A percentile compares a stretch with the other conserved stretches of the same genome.
Conservation (phyloP, 164 flowering plant species). For the Magnolia sinica region DNA sequence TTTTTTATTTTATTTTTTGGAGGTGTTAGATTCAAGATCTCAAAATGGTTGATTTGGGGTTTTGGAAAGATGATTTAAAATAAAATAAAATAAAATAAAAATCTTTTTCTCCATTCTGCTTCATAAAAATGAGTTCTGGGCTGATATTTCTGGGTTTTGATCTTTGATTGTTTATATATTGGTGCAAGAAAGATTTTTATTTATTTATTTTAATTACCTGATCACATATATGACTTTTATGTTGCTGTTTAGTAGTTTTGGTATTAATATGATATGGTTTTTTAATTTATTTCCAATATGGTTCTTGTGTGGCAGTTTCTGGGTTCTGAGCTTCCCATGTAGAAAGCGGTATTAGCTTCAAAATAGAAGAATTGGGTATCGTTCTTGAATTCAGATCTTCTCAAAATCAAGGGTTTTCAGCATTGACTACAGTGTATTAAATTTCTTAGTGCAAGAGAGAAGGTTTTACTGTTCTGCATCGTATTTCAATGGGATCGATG, state of each 20-base stretch:
- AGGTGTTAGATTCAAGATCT: not conserved
- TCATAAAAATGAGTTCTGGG: not conserved
- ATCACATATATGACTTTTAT: not conserved
- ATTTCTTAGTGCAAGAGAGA: not conserved
- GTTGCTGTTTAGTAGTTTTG: not conserved
- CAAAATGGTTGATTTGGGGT: not conserved
- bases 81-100: too few species aligned
- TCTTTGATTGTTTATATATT: not conserved
- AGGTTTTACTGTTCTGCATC: not conserved
- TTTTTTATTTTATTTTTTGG: too few species aligned
- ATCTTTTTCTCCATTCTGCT: too few species aligned
- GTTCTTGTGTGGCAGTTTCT: not conserved
- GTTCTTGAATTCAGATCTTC: not conserved
- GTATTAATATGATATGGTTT: not conserved
- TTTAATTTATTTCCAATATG: not conserved
- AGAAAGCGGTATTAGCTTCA: not conserved
- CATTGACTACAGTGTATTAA: not conserved
- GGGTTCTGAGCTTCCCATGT: not conserved
- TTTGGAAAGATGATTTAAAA: not conserved
- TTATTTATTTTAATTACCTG: not conserved
- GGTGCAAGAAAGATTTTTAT: not conserved
- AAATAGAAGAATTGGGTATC: not conserved
- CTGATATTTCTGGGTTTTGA: not conserved
- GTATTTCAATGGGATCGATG: not conserved
- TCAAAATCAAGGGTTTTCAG: not conserved